Percentiles rank a stretch among this genome's conserved stretches.
phyloP scores from a whole-genome alignment of 2,329 filamentous ascomycete genomes.

The Colletotrichum horii region DNA sequence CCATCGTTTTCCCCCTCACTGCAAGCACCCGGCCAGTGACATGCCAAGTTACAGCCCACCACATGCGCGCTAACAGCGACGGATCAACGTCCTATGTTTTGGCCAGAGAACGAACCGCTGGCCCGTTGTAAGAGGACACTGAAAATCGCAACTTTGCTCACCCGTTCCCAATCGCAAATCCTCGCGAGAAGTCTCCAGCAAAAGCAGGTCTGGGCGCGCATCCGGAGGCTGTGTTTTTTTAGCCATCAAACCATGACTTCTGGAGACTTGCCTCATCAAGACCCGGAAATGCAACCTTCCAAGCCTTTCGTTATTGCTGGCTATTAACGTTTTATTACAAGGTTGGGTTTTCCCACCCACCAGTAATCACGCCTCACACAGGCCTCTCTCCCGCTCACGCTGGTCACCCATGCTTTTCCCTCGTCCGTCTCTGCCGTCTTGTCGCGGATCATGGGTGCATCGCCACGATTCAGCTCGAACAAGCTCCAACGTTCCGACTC shows the following conservation, averaged over 20 bases:
- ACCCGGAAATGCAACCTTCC: not conserved
- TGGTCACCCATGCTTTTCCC: not conserved
- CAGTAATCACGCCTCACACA: not conserved
- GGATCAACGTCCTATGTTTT: slow-evolving; percentile 7
- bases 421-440: not conserved
- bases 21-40: not conserved
- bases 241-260: not conserved
- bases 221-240: slow-evolving; percentile 8
- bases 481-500: not conserved
- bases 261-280: not conserved
- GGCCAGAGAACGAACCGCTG: not conserved
- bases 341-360: not conserved
- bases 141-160: slow-evolving; percentile 11
- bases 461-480: slow-evolving; percentile 11
- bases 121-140: not conserved
- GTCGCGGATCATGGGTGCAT: slow-evolving; percentile 14
- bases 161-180: not conserved
- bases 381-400: not conserved
- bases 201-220: not conserved
- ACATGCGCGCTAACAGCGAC: not conserved
- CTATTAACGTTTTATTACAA: not conserved
- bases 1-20: slow-evolving; percentile 2
- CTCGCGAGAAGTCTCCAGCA: not conserved
- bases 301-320: not conserved
- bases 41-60: not conserved